Conservation (phyloP, 2,329 filamentous ascomycete species). For the Colletotrichum sublineola region DNA sequence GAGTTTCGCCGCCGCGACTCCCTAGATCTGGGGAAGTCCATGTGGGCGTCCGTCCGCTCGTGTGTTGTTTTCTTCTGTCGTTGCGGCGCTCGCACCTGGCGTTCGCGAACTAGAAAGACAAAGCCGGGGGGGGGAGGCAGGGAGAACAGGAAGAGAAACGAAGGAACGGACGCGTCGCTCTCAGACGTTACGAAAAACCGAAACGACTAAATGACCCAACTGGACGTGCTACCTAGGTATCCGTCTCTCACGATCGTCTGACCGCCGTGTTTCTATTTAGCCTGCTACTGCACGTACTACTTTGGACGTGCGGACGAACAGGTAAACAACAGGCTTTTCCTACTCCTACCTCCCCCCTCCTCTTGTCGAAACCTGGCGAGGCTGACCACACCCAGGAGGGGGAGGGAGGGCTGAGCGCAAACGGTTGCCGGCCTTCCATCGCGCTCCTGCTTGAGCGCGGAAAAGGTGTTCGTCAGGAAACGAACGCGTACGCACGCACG, state of each 20-base stretch:
- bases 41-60: conserved; percentile 2
- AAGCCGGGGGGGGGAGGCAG: neutral
- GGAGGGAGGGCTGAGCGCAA: neutral
- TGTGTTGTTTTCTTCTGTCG: neutral
- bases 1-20: neutral
- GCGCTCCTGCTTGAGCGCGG: conserved; percentile 7
- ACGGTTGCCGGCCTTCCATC: neutral
- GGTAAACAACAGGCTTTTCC: neutral
- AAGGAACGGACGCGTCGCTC: conserved; percentile 6
- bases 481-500: neutral
- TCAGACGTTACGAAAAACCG: neutral
- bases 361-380: neutral
- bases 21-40: conserved; percentile 11
- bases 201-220: neutral
- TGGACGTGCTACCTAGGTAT: neutral
- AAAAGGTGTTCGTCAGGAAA: neutral
- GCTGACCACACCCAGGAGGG: neutral
- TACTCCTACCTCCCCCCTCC: neutral
- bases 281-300: conserved; percentile 21
- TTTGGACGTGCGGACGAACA: conserved; percentile 9
- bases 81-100: neutral
- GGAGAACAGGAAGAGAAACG: neutral
- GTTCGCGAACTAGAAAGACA: neutral
- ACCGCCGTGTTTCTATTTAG: neutral
- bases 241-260: neutral